A percentile compares a stretch with the other conserved stretches of the same genome.
phyloP scores from a whole-genome alignment of 805 yeast genomes.

The Spencermartinsiella europaea region DNA sequence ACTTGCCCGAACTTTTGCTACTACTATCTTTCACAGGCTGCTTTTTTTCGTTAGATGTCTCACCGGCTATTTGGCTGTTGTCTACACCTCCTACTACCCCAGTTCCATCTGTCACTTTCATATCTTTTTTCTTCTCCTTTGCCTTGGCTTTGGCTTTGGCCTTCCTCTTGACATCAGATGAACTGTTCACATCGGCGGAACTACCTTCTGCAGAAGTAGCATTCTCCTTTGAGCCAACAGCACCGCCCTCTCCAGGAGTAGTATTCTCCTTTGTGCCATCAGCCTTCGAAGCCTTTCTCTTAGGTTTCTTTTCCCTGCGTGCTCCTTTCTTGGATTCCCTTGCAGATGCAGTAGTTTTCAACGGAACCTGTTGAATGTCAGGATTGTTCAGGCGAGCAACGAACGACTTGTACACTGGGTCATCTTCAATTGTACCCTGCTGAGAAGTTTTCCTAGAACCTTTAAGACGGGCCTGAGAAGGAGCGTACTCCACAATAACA shows the following conservation, averaged over 20 bases:
- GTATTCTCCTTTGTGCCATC: neutral
- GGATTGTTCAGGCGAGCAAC: conserved; percentile 1
- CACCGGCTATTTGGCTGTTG: neutral
- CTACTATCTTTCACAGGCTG: neutral
- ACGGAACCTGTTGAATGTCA: neutral
- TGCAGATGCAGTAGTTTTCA: neutral
- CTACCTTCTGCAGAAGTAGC: no score
- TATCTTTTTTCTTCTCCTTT: neutral
- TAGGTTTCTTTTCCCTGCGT: neutral
- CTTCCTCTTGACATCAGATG: no score
- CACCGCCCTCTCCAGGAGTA: neutral
- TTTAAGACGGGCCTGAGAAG: conserved; percentile 18
- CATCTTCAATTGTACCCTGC: conserved; percentile 1
- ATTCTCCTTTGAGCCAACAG: neutral
- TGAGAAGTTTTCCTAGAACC: conserved; percentile 6
- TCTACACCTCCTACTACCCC: neutral
- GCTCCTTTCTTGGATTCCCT: neutral
- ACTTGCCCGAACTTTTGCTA: no score
- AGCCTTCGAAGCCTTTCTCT: neutral
- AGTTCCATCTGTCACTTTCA: neutral
- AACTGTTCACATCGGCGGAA: no score
- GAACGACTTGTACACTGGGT: conserved; percentile 1
- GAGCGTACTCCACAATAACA: conserved; percentile 24
- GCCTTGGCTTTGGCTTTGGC: neutral
- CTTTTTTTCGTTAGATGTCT: neutral